Evolutionary conservation across 2,329 filamentous ascomycete species (phyloP), one percentile per base, ranked within the genome.

Genomic region (Nannizziopsis barbatae): DNA sequence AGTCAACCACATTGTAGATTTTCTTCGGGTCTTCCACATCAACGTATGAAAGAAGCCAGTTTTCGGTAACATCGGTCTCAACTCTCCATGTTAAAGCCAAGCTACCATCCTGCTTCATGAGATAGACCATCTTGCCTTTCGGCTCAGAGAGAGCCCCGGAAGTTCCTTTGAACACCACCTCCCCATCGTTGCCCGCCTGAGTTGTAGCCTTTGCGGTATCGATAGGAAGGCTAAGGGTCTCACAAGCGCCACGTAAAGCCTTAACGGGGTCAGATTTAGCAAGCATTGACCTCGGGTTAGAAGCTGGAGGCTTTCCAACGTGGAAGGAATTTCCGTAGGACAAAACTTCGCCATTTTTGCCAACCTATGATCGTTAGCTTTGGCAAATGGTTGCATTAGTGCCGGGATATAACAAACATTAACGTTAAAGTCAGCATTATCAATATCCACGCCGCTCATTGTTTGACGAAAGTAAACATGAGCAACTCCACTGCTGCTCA

Each of bases 361-460:
- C 47, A 47, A 50, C 42, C 45, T 5, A 20, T 15, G 20, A 17
- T 8, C 27, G 14, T 44, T 17, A 48, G 44, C 22, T 27, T 27
- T 27, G 22, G 22, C 22, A 7, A 27, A 20, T 12, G 8, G 20
- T 17, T 15, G 17, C 12, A 11, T 3, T 7, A 17, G 27, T 14
- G 31, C 27, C 18, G 30, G 15, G 12, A 8, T 11, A 10, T 22
- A 33, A 27, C 51, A 48, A 45, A 52, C 51, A 41, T 52, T 52
- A 18, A 52, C 47, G 47, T 52, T 52, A 45, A 52, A 50, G 36
- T 52, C 51, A 18, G 47, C 47, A 40, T 52, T 52, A 41, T 50
- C 51, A 17, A 52, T 35, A 18, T 52, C 51, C 12, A 52, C 14
- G 1, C 47, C 51, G 18, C 50, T 43, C 32, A 47, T 27, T 11